Evolutionary conservation across 2,329 filamentous ascomycete genomes (phyloP).

Genomic region (Cercospora zeae-maydis): DNA sequence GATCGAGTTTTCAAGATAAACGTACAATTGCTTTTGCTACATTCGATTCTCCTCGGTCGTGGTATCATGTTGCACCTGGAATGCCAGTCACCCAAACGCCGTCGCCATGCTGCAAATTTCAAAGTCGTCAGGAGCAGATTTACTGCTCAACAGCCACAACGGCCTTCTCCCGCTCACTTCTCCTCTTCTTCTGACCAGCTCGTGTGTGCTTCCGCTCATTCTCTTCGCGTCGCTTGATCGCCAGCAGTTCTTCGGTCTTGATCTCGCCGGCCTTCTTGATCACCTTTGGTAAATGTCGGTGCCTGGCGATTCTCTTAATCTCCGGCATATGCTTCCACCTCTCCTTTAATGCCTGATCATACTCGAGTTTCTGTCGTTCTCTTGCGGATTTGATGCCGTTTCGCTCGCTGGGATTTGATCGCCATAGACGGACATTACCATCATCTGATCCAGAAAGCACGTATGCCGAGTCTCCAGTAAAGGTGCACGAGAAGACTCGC

Average conservation of each 20-base stretch:
- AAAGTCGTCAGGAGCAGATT: neutral
- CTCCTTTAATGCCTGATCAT: slow-evolving; percentile 78
- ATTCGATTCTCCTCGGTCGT: neutral
- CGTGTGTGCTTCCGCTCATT: slow-evolving; percentile 89
- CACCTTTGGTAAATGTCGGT: slow-evolving; percentile 85
- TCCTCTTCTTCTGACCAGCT: slow-evolving; percentile 71
- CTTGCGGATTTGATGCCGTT: slow-evolving; percentile 81
- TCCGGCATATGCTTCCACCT: slow-evolving; percentile 95
- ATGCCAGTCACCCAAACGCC: slow-evolving; percentile 14
- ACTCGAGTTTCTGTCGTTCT: slow-evolving; percentile 85
- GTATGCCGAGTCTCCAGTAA: slow-evolving; percentile 86
- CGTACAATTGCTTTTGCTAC: neutral
- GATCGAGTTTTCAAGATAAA: neutral
- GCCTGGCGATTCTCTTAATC: slow-evolving; percentile 81
- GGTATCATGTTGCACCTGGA: slow-evolving; percentile 9
- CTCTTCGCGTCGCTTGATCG: slow-evolving; percentile 87
- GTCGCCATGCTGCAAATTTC: slow-evolving; percentile 12
- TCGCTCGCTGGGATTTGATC: slow-evolving; percentile 76
- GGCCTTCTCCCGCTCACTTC: slow-evolving; percentile 88
- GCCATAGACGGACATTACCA: slow-evolving; percentile 87
- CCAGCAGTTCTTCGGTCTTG: slow-evolving; percentile 81
- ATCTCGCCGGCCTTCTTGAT: slow-evolving; percentile 96
- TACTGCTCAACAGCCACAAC: slow-evolving; percentile 66
- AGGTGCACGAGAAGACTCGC: slow-evolving; percentile 78
- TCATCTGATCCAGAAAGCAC: slow-evolving; percentile 89